Percentiles rank a stretch among this genome's conserved stretches.
These are phyloP conservation scores for Suillus hirtellus DNA, from an alignment of 768 basidiomycete species.

Conservation along the genomic window DNA sequence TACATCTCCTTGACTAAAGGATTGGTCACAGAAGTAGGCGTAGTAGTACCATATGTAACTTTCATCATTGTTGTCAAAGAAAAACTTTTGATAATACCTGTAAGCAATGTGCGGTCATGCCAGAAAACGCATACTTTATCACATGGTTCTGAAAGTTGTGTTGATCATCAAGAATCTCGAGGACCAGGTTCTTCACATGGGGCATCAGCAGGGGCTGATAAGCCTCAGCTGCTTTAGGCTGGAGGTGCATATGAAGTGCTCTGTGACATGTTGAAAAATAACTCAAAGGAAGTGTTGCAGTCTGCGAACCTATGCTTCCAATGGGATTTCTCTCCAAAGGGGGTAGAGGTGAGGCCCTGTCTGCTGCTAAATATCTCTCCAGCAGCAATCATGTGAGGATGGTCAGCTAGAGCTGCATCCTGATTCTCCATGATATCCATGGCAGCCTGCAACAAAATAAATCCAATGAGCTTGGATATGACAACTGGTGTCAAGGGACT, in stretches of 20 bases:
- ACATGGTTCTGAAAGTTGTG: background rate
- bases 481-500: background rate
- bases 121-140: background rate
- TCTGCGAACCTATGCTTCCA: background rate
- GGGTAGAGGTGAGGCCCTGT: background rate
- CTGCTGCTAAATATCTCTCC: background rate
- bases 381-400: background rate
- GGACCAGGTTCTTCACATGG: background rate
- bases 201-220: background rate
- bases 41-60: background rate
- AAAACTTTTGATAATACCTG: background rate
- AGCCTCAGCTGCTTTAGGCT: background rate
- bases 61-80: background rate
- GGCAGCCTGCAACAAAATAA: background rate
- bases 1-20: background rate
- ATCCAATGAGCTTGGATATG: background rate
- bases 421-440: background rate
- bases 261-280: background rate
- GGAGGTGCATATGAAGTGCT: conserved; percentile 1
- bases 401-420: background rate
- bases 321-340: background rate
- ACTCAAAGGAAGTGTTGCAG: background rate
- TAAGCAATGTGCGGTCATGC: background rate
- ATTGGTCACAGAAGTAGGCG: background rate
- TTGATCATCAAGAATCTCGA: background rate